These are phyloP conservation scores for Heterobasidion occidentale DNA, from an alignment of 1,284 basidiomycete genomes.

Conservation along the genomic window DNA sequence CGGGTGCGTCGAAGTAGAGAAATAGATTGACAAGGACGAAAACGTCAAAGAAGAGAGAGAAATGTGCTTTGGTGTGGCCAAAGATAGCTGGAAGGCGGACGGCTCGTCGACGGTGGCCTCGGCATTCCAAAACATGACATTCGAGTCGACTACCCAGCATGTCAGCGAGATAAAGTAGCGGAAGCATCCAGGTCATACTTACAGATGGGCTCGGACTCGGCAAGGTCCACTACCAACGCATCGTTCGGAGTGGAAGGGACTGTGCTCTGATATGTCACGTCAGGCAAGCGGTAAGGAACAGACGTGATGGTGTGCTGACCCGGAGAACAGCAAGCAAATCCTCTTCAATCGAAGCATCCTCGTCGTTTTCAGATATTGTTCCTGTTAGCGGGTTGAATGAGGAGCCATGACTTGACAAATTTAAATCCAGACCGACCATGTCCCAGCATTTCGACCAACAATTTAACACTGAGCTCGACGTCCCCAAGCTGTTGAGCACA, in stretches of 20 bases:
- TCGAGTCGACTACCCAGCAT: constrained; percentile 46
- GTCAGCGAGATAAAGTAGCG: constrained; percentile 1
- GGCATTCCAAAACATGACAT: constrained; percentile 61
- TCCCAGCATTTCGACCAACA: constrained; percentile 77
- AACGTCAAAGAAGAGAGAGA: constrained; percentile 51
- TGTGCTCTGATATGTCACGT: constrained; percentile 43
- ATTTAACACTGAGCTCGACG: constrained; percentile 62
- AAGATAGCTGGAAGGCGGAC: constrained; percentile 65
- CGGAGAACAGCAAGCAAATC: constrained; percentile 64
- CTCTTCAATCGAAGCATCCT: constrained; percentile 43
- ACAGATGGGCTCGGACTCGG: constrained; percentile 60
- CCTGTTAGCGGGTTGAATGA: constrained; percentile 11
- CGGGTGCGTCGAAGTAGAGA: constrained; percentile 38
- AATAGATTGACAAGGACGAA: constrained; percentile 45
- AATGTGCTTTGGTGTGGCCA: constrained; percentile 40
- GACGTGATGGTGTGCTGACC: constrained; percentile 28
- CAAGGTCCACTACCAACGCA: constrained; percentile 52
- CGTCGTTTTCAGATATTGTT: constrained; percentile 29
- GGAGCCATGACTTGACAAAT: not conserved
- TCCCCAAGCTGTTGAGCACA: constrained; percentile 73
- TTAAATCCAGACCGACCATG: constrained; percentile 43
- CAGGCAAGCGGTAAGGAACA: not conserved
- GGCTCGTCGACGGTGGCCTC: constrained; percentile 53
- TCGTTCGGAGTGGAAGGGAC: constrained; percentile 49
- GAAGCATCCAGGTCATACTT: constrained; percentile 18